Base-by-base conservation (phyloP, 164 flowering plant species). In the Amborella trichopoda region DNA sequence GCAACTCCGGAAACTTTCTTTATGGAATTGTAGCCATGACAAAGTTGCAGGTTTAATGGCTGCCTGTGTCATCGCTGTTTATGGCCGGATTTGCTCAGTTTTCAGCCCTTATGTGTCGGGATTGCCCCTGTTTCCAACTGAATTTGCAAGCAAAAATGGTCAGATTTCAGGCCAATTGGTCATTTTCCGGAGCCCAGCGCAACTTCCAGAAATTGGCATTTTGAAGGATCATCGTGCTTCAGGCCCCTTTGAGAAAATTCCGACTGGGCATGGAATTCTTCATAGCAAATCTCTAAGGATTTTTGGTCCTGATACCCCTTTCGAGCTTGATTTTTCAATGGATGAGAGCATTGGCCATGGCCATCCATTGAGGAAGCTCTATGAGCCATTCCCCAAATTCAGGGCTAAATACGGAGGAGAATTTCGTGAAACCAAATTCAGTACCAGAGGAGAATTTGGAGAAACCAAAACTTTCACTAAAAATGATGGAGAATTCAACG, bases 11-110 rank as follows among this genome's bases (percentile, higher is more conserved):
- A 72, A 72, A 2, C 12, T 40, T 0, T 84, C 93, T 0, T 58
- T 89, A 2, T 85, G 95, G 95, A 66, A 26, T 45, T 65, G 74
- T 33, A 63, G 74, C 0, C 71, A 70, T 26, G 85, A 89, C 39
- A 66, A 72, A 37, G 43, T 33, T 22, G 88, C 80, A 2, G 64
- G 59, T 3, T 47, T 69, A 8, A 75, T 85, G 94, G 78, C 80
- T 0, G 51, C 69, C 16, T 47, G 60, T 20, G 54, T 74, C 5
- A 72, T 71, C 45, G 42, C 59, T 14, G 46, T 85, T 2, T 80
- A 68, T 40, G 73, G 69, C 2, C 50, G 81, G 20, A 72, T 82
- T 23, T 70, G 81, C 44, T 23, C 28, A 26, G 66, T 80, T 4
- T 84, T 84, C 40, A 71, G 80, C 1, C 80, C 79, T 2, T 59